Conservation (phyloP, 179 eudicot genomes). For the Gypsophila paniculata region DNA sequence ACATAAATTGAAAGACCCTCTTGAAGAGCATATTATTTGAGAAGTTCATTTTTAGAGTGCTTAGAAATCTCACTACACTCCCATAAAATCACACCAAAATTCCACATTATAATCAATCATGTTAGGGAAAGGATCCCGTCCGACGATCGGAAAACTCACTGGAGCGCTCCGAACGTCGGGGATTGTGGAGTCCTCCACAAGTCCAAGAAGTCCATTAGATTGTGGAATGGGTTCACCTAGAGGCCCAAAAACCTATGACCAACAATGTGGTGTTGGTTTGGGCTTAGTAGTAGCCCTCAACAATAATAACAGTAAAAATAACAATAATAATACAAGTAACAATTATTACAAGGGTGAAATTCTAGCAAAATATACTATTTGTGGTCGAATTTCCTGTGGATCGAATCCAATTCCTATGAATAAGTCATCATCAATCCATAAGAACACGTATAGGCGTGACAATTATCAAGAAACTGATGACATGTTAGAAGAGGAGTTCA, state of each 20-base stretch:
- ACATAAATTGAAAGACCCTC: conserved; percentile 26
- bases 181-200: conserved; percentile 20
- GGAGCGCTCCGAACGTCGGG: conserved; percentile 27
- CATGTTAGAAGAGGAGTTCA: conserved; percentile 42
- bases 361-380: conserved; percentile 29
- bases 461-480: not conserved
- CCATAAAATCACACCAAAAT: not conserved
- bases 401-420: conserved; percentile 39
- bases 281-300: conserved; percentile 59
- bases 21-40: conserved; percentile 23
- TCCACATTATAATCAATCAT: conserved; percentile 24
- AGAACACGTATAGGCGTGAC: not conserved
- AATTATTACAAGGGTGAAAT: conserved; percentile 14
- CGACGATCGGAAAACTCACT: conserved; percentile 45
- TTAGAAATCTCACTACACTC: conserved; percentile 13
- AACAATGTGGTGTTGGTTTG: conserved; percentile 49
- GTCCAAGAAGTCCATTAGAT: conserved; percentile 48
- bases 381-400: conserved; percentile 27
- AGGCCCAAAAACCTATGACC: conserved; percentile 31
- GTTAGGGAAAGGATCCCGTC: conserved; percentile 39
- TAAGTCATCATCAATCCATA: not conserved
- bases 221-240: conserved; percentile 40
- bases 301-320: not conserved
- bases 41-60: conserved; percentile 24
- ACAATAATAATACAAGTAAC: not conserved